Evolutionary conservation across 2,329 filamentous ascomycete species (phyloP), one percentile per base, ranked within the genome.

Genomic region (Sporothrix luriei): DNA sequence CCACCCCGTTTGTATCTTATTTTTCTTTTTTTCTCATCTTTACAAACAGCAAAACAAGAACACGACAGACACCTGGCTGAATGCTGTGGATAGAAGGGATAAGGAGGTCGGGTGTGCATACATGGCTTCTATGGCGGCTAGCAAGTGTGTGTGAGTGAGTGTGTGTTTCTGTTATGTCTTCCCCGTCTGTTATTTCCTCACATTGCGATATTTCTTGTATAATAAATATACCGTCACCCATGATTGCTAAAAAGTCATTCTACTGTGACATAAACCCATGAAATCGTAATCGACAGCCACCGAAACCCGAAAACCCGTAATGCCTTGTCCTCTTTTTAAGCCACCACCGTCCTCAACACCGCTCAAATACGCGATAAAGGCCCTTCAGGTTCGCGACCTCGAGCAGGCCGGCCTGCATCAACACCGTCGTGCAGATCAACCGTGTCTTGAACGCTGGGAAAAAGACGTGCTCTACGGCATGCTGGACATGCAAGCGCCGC

Each of bases 311-410:
- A 33, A 68, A 61, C n/a, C 40, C 16, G 43, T 43, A 40, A 43
- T 29, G 38, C 38, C 57, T 33, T 33, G 19, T 6, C 55, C 1
- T 16, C 10, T 43, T 10, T 24, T 10, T 51, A 40, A 68, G 40
- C 26, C 21, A 49, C 26, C 21, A 16, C n/a, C 33, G 33, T 33
- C 33, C 2, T 69, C 24, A 98, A 78, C 95, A 98, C 68, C 95
- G 84, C 80, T 99, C 95, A 83, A 99, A 99, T 2, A 98, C 94
- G 59, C 92, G 84, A 79, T 99, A 99, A 70, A 99, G 78, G 0
- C 94, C 93, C 79, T 97, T 98, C 71, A 98, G 79, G 80, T 96
- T 93, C 1, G 95, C 94, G 64, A 97, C 88, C 79, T 99, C 94
- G 61, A 97, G 81, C 13, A 97, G 88, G 10, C 83, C 86, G 0